Conservation (phyloP, 345 rosid species). For the Linum lewisii region DNA sequence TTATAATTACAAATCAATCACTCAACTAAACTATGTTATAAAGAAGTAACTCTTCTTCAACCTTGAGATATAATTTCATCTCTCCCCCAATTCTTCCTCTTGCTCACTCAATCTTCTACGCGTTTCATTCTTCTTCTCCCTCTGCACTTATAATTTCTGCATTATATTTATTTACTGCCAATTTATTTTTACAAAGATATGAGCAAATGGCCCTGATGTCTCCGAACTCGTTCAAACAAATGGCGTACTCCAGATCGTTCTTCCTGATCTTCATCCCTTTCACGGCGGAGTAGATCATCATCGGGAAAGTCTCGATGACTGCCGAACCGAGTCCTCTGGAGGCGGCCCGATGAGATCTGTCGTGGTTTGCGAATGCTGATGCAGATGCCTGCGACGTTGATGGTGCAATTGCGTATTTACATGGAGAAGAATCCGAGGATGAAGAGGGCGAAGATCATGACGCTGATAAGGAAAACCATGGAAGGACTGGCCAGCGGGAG, state of each 20-base stretch:
- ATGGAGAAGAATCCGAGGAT: slow-evolving; percentile 17
- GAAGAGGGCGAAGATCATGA: slow-evolving; percentile 21
- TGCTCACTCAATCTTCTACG: no score
- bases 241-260: slow-evolving; percentile 16
- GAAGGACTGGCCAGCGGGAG: slow-evolving; percentile 4
- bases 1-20: no score
- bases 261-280: slow-evolving; percentile 38
- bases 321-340: slow-evolving; percentile 36
- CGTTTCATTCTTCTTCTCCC: no score
- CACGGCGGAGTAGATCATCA: slow-evolving; percentile 42
- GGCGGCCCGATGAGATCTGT: neutral
- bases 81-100: no score
- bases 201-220: no score
- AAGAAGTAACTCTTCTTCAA: no score
- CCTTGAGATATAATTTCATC: no score
- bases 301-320: slow-evolving; percentile 49
- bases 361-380: slow-evolving; percentile 8
- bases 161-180: no score
- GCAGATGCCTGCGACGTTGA: neutral
- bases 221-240: slow-evolving; percentile 1
- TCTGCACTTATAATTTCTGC: no score
- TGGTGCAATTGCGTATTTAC: slow-evolving; percentile 22
- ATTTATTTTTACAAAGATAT: no score
- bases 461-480: slow-evolving; percentile 11
- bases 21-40: no score